Conservation (phyloP, 2,329 filamentous ascomycete species). For the Fusarium sp. region DNA sequence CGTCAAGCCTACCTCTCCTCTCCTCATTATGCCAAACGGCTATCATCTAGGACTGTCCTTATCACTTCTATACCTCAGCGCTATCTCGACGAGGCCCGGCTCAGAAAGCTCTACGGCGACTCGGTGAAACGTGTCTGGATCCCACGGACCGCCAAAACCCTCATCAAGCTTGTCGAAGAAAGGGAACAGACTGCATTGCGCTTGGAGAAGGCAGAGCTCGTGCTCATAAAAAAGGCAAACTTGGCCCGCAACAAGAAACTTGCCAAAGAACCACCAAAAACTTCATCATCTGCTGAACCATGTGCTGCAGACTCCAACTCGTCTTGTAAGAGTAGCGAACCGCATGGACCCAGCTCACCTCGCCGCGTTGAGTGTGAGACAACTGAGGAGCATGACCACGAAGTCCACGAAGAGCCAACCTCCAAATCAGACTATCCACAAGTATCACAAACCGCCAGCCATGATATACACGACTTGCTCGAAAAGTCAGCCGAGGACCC, state of each 20-base stretch:
- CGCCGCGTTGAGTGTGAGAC: slow-evolving; percentile 19
- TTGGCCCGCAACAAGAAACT: slow-evolving; percentile 70
- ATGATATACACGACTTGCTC: slow-evolving; percentile 15
- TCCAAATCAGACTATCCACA: slow-evolving; percentile 29
- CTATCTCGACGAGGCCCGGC: slow-evolving; percentile 80
- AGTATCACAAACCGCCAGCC: slow-evolving; percentile 14
- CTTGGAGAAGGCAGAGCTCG: slow-evolving; percentile 87
- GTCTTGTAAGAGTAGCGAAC: slow-evolving; percentile 28
- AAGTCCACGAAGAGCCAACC: slow-evolving; percentile 8
- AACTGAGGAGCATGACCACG: background rate
- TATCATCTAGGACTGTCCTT: slow-evolving; percentile 90
- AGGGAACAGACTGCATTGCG: slow-evolving; percentile 83
- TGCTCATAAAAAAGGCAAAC: slow-evolving; percentile 84
- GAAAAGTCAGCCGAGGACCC: slow-evolving; percentile 46
- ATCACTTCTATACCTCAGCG: slow-evolving; percentile 84
- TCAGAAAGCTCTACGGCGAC: slow-evolving; percentile 84
- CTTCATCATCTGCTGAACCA: slow-evolving; percentile 22
- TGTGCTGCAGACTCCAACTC: slow-evolving; percentile 25
- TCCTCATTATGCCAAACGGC: slow-evolving; percentile 82
- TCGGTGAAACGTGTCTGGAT: slow-evolving; percentile 89
- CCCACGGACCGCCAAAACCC: slow-evolving; percentile 77
- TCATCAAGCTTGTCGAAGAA: slow-evolving; percentile 84
- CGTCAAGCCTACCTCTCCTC: slow-evolving; percentile 92
- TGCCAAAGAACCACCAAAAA: slow-evolving; percentile 3
- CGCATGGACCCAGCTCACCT: background rate